Evolutionary conservation across 768 basidiomycete genomes (phyloP), one percentile per base, ranked within the genome.

Genomic region (Crepidotus variabilis): DNA sequence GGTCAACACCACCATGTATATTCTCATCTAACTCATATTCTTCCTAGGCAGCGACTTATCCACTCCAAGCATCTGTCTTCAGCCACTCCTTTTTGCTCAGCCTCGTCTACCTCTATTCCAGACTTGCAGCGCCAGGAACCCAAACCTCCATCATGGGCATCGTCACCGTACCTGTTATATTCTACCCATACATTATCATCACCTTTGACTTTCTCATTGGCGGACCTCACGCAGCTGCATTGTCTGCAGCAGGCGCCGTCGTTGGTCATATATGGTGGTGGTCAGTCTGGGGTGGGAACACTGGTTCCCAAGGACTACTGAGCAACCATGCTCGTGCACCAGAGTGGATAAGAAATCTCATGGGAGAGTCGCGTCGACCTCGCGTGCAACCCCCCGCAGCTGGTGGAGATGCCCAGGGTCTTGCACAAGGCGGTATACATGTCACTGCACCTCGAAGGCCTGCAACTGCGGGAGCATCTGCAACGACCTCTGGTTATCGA

Each of bases 181-280:
- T 87, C 69, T 81, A 86, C 57, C 90, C 93, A 0, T 92, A 86
- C 65, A 76, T 82, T 36, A 77, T 94, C 65, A 79, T 94, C 51
- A 83, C 66, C 35, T 70, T 95, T 63, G 93, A 94, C 68, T 67
- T 89, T 48, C 65, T 94, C 63, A 77, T 78, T 57, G 83, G 72
- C 10, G 88, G 88, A 2, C 81, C 85, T 0, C 36, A 57, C 1
- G 81, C 78, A 2, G 88, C 85, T 3, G 80, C 83, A 6, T 63
- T 75, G 23, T 73, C 79, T 22, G 66, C 91, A 49, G 85, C 86
- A 0, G 93, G 93, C 7, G 79, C 88, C 33, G 77, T 90, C 32
- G 80, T 86, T 2, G 92, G 92, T 0, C 91, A 94, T 66, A 67
- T 82, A 8, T 94, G 90, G 88, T 92, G 87, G 85, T 90, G 85